Evolutionary conservation across 1,284 basidiomycete species (phyloP), one percentile per base, ranked within the genome.

Genomic region (Inonotus hispidus): DNA sequence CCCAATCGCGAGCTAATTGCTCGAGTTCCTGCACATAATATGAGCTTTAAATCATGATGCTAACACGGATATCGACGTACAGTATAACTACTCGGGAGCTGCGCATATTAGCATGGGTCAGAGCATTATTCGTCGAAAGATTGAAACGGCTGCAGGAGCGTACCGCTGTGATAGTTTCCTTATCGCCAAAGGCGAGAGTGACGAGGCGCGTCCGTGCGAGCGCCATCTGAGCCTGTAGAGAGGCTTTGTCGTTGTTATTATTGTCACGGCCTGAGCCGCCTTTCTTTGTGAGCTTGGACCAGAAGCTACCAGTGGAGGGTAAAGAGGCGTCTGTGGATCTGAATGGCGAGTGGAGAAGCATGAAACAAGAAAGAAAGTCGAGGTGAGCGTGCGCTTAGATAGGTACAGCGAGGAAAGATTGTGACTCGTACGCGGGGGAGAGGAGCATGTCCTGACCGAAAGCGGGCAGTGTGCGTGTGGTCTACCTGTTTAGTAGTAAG

Each of bases 151-250:
- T 39, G 27, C 14, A 23, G 37, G 47, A 23, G 53, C 78, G 58
- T 63, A 90, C 89, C 77, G 87, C 82, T 65, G 84, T 79, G 64
- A 92, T 79, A 11, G 90, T 92, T 74, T 92, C 90, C 85, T 90
- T 89, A 47, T 92, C 90, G 57, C 77, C 85, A 71, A 85, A 90
- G n/a, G 82, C 85, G 63, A 92, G 82, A 57, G 90, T 92, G 66
- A 92, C 79, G 64, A 90, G 81, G 63, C 87, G 82, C 65, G 87
- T 86, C 56, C 87, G 75, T 29, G 84, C 77, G 65, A 90, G 77
- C 2, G 85, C 80, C 80, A 87, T 84, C 32, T 80, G 81, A 19
- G 59, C 49, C 50, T 63, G 65, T 46, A 62, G 63, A 21, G 70
- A 67, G 43, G 69, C 71, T 68, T 83, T 83, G 66, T 79, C 77